phyloP scores from a whole-genome alignment of 352 stramenopile genomes.

The Phytophthora sojae region DNA sequence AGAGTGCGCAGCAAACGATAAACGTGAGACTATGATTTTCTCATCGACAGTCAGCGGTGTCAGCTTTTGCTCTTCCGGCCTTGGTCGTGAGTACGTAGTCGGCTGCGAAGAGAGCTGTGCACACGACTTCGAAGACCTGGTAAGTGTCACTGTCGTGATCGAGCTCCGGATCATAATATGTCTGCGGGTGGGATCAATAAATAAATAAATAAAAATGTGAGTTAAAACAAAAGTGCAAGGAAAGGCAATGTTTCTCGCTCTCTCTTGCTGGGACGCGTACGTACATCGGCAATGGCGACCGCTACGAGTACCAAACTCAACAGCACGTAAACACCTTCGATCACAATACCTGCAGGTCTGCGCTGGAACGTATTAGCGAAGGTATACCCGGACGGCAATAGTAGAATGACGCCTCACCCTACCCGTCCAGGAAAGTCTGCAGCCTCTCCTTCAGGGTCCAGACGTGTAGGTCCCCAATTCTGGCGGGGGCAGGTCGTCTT shows the following conservation, averaged over 20 bases:
- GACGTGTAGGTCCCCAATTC: slow-evolving; percentile 55
- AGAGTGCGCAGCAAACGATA: not conserved
- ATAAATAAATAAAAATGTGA: too few relatives aligned
- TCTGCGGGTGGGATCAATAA: slow-evolving; percentile 6
- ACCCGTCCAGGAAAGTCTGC: slow-evolving; percentile 57
- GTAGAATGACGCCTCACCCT: too few relatives aligned
- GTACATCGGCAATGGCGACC: slow-evolving; percentile 49
- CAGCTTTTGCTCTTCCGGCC: too few relatives aligned
- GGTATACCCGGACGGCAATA: not conserved
- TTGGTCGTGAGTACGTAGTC: too few relatives aligned
- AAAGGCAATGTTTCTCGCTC: not conserved
- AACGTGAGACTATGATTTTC: not conserved
- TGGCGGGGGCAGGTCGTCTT: slow-evolving; percentile 1
- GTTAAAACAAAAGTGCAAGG: not conserved
- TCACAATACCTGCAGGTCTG: slow-evolving; percentile 39
- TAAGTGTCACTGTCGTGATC: slow-evolving; percentile 26
- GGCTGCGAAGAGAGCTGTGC: slow-evolving; percentile 52
- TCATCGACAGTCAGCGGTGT: too few relatives aligned
- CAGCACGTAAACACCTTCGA: slow-evolving; percentile 55
- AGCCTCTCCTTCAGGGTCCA: slow-evolving; percentile 51
- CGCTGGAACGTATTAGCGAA: not conserved
- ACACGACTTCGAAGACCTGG: slow-evolving; percentile 43
- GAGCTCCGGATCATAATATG: slow-evolving; percentile 34
- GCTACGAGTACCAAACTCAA: slow-evolving; percentile 57
- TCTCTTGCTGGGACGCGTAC: not conserved